Evolutionary conservation across 805 yeast species (phyloP).

Genomic region (Cyberlindnera sargentensis): DNA sequence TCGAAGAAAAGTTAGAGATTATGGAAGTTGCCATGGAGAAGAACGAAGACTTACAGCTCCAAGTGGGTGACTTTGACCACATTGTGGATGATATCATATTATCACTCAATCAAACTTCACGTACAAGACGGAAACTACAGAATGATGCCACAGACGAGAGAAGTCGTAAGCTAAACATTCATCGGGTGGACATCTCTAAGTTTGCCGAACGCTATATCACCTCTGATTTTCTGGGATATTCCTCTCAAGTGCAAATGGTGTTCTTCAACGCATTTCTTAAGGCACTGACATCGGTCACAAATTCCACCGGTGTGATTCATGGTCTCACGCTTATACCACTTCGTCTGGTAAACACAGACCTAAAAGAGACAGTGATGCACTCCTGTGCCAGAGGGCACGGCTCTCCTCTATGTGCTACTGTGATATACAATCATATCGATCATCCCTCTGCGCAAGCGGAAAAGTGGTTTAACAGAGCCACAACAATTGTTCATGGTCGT

Average conservation of each 20-base stretch:
- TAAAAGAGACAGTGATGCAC: constrained; percentile 11
- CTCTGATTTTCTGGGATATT: neutral
- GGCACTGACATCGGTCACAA: constrained; percentile 8
- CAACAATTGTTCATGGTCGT: neutral
- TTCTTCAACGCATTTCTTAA: constrained; percentile 8
- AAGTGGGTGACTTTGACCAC: constrained; percentile 10
- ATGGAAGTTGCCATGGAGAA: neutral
- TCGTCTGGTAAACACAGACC: neutral
- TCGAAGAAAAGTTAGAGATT: neutral
- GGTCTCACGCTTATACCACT: constrained; percentile 9
- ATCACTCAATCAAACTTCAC: constrained; percentile 4
- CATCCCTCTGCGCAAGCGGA: neutral
- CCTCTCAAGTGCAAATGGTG: constrained; percentile 1
- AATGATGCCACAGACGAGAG: neutral
- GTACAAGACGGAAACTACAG: constrained; percentile 3
- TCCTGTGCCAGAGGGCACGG: constrained; percentile 12
- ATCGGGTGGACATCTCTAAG: constrained; percentile 14
- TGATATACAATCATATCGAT: neutral
- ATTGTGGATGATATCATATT: constrained; percentile 2
- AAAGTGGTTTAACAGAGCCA: neutral
- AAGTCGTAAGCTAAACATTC: constrained; percentile 8
- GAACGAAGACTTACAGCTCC: neutral
- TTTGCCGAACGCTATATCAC: neutral
- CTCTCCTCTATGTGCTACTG: neutral
- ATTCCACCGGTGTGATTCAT: constrained; percentile 16